Evolutionary conservation across 441 rosid genomes (phyloP).

Genomic region (Jatropha podagrica): DNA sequence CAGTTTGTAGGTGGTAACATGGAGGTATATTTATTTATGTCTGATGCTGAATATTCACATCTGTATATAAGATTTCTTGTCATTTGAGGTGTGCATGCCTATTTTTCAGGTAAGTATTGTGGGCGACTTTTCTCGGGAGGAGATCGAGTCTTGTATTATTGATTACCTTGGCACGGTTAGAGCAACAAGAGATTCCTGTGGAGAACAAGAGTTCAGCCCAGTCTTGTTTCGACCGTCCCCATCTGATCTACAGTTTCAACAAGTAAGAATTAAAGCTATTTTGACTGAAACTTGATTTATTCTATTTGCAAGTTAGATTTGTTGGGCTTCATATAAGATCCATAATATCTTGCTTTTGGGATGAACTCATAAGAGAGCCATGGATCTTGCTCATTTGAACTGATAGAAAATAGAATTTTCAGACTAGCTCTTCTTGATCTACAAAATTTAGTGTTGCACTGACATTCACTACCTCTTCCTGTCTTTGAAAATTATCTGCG

Average conservation of each 20-base stretch:
- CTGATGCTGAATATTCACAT: constrained; percentile 13
- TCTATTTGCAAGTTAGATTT: constrained; percentile 8
- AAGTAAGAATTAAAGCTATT: constrained; percentile 52
- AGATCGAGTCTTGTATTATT: constrained; percentile 79
- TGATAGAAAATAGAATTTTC: not conserved
- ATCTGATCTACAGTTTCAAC: constrained; percentile 73
- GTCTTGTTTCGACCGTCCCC: constrained; percentile 74
- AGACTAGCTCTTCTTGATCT: not conserved
- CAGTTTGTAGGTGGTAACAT: constrained; percentile 94
- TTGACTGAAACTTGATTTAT: constrained; percentile 18
- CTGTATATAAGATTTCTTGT: constrained; percentile 21
- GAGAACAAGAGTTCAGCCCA: constrained; percentile 47
- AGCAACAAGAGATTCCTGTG: constrained; percentile 47
- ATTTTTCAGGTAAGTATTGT: constrained; percentile 82
- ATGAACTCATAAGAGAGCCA: not conserved
- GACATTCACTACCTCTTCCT: not conserved
- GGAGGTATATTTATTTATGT: constrained; percentile 59
- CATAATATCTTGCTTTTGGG: not conserved
- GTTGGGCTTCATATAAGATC: not conserved
- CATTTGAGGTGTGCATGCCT: constrained; percentile 22
- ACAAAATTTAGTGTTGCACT: not conserved
- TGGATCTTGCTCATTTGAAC: not conserved
- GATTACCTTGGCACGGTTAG: constrained; percentile 94
- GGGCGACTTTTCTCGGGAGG: constrained; percentile 93
- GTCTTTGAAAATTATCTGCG: not conserved